Conservation (phyloP, 805 yeast species). For the Ogataea nitratoaversa region DNA sequence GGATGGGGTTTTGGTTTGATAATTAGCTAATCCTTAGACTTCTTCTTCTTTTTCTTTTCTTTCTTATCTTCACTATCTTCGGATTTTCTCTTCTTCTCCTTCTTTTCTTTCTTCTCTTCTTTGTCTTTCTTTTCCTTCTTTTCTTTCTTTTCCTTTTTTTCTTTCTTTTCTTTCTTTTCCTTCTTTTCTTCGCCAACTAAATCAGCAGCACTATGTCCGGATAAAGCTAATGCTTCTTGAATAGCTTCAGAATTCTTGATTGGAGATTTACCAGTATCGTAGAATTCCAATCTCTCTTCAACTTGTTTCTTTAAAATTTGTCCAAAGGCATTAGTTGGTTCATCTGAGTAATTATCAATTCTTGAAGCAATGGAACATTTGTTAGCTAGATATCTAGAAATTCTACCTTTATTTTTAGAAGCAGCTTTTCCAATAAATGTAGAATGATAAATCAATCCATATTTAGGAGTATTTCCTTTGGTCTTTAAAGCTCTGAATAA, state of each 20-base stretch:
- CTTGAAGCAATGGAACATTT: conserved; percentile 98
- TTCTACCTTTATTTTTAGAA: conserved; percentile 97
- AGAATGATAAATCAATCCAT: conserved; percentile 93
- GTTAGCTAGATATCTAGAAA: conserved; percentile 97
- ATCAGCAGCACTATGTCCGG: conserved; percentile 33
- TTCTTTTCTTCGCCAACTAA: conserved; percentile 30
- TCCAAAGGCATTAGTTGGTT: conserved; percentile 88
- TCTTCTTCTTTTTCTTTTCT: conserved; percentile 35
- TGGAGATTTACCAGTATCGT: conserved; percentile 95
- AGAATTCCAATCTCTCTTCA: conserved; percentile 93
- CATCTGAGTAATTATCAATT: conserved; percentile 95
- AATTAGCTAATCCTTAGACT: conserved; percentile 33
- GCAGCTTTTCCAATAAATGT: conserved; percentile 92
- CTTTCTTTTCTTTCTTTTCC: conserved; percentile 36
- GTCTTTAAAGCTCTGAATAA: conserved; percentile 94
- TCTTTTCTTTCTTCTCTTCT: conserved; percentile 49
- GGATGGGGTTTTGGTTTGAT: too few species aligned
- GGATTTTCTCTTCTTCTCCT: conserved; percentile 43
- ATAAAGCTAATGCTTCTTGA: conserved; percentile 78
- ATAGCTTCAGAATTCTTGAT: conserved; percentile 95
- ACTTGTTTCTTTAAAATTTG: conserved; percentile 90
- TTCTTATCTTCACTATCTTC: conserved; percentile 32
- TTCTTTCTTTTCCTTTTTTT: conserved; percentile 44
- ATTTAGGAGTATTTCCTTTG: conserved; percentile 94
- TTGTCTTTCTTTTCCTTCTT: conserved; percentile 48